Evolutionary conservation across 2,329 filamentous ascomycete species (phyloP), one percentile per base, ranked within the genome.

Genomic region (Monosporascus sp.): DNA sequence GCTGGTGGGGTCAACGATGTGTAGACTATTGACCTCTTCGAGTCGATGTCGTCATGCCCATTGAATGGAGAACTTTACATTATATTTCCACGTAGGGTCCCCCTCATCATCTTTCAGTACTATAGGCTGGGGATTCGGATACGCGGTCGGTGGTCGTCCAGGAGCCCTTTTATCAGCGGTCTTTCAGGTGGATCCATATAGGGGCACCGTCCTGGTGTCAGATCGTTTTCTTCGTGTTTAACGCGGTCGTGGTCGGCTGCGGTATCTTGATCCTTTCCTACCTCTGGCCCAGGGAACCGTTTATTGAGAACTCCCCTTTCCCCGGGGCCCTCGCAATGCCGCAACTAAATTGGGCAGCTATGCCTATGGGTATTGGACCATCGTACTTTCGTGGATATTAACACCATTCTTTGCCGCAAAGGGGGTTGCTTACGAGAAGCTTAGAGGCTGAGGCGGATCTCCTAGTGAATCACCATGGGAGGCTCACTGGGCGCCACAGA

Each of bases 391-490:
- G 17, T 16, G 6, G n/a, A 11, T 16, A 26, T 37, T 6, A 48
- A 37, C 14, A 27, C 8, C 16, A 19, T 8, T 19, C 20, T 31
- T 17, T 40, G 14, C n/a, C n/a, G 37, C 7, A 40, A 19, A 8
- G 37, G n/a, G n/a, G 14, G n/a, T 8, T 40, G 6, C n/a, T 40
- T 17, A 40, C 2, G n/a, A 40, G 26, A 11, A 3, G 22, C 43
- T 37, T 11, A 54, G 44, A 22, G 7, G 26, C 19, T 37, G 48
- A 22, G 27, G 45, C 19, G 35, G 37, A 20, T 9, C n/a, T 3
- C 22, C 37, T n/a, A 54, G 27, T 17, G 35, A 40, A 19, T 50
- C 37, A 8, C 54, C 54, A 35, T n/a, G 11, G 27, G 54, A 56
- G 9, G 27, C 35, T 16, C 49, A 46, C 22, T 38, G 52, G 40